Evolutionary conservation across 2,329 filamentous ascomycete genomes (phyloP).

Genomic region (Gaeumannomyces tritici): DNA sequence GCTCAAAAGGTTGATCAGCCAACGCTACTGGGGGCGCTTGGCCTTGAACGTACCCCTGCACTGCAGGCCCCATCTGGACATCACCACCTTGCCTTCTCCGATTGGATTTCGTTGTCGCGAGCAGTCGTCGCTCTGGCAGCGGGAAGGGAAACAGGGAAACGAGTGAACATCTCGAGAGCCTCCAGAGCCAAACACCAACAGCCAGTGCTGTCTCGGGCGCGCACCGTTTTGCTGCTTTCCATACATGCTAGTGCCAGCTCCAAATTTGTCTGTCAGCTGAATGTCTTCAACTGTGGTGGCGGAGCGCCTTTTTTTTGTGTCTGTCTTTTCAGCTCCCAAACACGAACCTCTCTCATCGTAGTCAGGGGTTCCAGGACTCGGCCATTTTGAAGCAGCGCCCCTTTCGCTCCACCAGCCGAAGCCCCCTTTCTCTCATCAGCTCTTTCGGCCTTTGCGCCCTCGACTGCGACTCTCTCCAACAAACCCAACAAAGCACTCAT

Average conservation of each 20-base stretch:
- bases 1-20: not conserved
- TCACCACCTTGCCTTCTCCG: not conserved
- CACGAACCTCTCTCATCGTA: too few species aligned
- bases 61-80: too few species aligned
- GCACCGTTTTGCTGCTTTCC: too few species aligned
- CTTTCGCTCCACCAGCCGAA: not conserved
- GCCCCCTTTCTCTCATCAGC: not conserved
- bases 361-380: not conserved
- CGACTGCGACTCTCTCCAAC: not conserved
- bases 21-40: not conserved
- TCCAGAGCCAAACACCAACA: too few species aligned
- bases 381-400: not conserved
- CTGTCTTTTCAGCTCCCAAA: not conserved
- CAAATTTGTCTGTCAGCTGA: too few species aligned
- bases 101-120: not conserved
- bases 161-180: too few species aligned
- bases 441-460: not conserved
- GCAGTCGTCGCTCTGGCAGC: not conserved
- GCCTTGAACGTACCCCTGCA: too few species aligned
- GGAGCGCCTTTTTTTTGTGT: not conserved
- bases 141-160: not conserved
- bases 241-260: too few species aligned
- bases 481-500: not conserved
- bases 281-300: too few species aligned
- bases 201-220: too few species aligned